Base-by-base conservation (phyloP, 1,139 yeast species). In the Zygosaccharomyces sapae region DNA sequence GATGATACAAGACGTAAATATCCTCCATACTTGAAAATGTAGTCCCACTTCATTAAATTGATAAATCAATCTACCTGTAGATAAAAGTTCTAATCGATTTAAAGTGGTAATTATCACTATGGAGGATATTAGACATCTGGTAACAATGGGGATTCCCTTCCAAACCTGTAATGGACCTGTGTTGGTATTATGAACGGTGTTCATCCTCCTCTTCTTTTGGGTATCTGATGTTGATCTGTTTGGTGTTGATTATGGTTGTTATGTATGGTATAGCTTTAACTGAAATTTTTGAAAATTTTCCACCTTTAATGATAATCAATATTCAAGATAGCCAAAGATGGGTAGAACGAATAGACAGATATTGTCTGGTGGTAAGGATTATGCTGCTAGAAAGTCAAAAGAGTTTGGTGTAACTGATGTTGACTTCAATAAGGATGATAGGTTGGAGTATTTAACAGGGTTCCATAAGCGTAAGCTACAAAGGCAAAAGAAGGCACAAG, bases 401-500 rank as follows among this genome's bases (percentile, higher is more conserved):
- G 81, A 78, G 58, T 79, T 78, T 59, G 81, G 77, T 57, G 77
- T 88, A 29, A 89, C 79, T 31, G 95, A 87, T 63, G 94, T 90
- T 31, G 79, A 77, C 1, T 90, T 87, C 64, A 92, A 90, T 68
- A 79, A 80, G 55, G 85, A 78, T 33, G 77, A 82, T 20, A 72
- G 96, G 65, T 70, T 70, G 66, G 96, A 90, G 51, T 92, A 83
- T 66, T 72, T 92, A 57, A 92, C 97, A 1, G 98, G 98, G 30
- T 92, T 92, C 65, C 98, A 92, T 67, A 92, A 92, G 69, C 78
- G 98, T 62, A 92, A 92, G 67, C 64, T 90, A 18, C 86, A 86
- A 61, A 76, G 97, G 66, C 86, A 86, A 68, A 90, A 88, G 69
- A 83, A 83, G 56, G 97, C 97, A 0, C 81, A 79, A 55, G 86